phyloP scores from a whole-genome alignment of 2,329 filamentous ascomycete genomes.

The Diatrype stigma region DNA sequence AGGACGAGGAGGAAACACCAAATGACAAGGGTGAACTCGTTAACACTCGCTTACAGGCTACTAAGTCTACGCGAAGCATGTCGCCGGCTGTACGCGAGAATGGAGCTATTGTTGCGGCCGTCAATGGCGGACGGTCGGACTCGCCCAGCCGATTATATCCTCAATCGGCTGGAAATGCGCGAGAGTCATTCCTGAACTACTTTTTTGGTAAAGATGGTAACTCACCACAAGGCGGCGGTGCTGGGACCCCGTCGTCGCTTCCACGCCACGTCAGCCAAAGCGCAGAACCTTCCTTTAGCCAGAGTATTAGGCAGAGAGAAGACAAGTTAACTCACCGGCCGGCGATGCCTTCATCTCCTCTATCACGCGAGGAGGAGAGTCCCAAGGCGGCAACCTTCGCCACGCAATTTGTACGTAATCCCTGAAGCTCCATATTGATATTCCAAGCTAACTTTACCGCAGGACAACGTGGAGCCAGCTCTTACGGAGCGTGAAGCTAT shows the following conservation, averaged over 20 bases:
- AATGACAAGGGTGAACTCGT: slow-evolving; percentile 52
- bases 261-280: slow-evolving; percentile 72
- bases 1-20: slow-evolving; percentile 60
- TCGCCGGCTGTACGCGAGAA: slow-evolving; percentile 75
- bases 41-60: slow-evolving; percentile 56
- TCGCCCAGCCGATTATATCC: slow-evolving; percentile 61
- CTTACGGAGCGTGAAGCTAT: slow-evolving; percentile 94
- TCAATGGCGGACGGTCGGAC: slow-evolving; percentile 61
- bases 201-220: slow-evolving; percentile 95
- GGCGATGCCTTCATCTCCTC: slow-evolving; percentile 25
- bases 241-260: slow-evolving; percentile 35
- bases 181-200: slow-evolving; percentile 95
- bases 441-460: slow-evolving; percentile 32
- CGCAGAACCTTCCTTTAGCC: slow-evolving; percentile 75
- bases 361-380: slow-evolving; percentile 32
- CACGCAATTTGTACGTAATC: slow-evolving; percentile 56
- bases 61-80: slow-evolving; percentile 68
- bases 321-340: slow-evolving; percentile 52
- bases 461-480: slow-evolving; percentile 69
- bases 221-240: slow-evolving; percentile 42
- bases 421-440: slow-evolving; percentile 3
- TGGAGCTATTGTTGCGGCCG: slow-evolving; percentile 57
- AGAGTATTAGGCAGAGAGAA: slow-evolving; percentile 72
- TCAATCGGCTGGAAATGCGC: slow-evolving; percentile 57
- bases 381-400: slow-evolving; percentile 34